phyloP scores from a whole-genome alignment of 768 basidiomycete genomes.

The Tulasnella calospora region DNA sequence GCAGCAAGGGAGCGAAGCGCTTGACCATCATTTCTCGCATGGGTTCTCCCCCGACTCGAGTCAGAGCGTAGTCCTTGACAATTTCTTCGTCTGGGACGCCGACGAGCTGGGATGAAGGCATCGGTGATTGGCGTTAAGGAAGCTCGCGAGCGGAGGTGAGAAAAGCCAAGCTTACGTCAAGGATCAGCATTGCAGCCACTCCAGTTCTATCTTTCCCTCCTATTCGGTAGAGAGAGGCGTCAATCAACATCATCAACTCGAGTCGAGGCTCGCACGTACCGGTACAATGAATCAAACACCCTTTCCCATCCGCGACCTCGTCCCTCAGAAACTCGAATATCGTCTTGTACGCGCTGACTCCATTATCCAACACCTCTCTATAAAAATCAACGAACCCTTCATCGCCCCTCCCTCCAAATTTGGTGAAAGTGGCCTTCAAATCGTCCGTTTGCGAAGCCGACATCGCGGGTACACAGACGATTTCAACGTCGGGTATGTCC shows the following conservation, averaged over 20 bases:
- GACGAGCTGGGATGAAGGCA: constrained; percentile 49
- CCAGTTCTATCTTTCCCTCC: constrained; percentile 81
- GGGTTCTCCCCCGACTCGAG: constrained; percentile 74
- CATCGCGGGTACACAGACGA: constrained; percentile 14
- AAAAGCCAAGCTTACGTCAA: constrained; percentile 10
- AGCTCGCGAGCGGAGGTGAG: not conserved
- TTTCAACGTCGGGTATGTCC: constrained; percentile 58
- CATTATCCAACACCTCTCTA: constrained; percentile 73
- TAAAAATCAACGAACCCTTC: constrained; percentile 65
- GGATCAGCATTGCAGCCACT: constrained; percentile 17
- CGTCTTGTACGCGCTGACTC: constrained; percentile 58
- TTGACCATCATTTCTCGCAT: constrained; percentile 64
- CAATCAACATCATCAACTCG: not conserved
- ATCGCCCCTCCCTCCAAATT: not conserved
- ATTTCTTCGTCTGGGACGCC: constrained; percentile 63
- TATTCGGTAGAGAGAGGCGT: constrained; percentile 27
- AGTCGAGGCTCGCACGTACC: constrained; percentile 33
- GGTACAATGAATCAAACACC: constrained; percentile 73
- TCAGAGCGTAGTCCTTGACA: constrained; percentile 70
- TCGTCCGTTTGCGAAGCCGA: not conserved
- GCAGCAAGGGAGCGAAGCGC: constrained; percentile 9
- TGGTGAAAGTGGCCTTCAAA: not conserved
- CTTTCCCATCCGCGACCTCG: constrained; percentile 48
- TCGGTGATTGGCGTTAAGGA: not conserved
- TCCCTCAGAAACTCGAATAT: constrained; percentile 73